Evolutionary conservation across 768 basidiomycete species (phyloP), one percentile per base, ranked within the genome.

Genomic region (Pseudohyphozyma bogoriensis): DNA sequence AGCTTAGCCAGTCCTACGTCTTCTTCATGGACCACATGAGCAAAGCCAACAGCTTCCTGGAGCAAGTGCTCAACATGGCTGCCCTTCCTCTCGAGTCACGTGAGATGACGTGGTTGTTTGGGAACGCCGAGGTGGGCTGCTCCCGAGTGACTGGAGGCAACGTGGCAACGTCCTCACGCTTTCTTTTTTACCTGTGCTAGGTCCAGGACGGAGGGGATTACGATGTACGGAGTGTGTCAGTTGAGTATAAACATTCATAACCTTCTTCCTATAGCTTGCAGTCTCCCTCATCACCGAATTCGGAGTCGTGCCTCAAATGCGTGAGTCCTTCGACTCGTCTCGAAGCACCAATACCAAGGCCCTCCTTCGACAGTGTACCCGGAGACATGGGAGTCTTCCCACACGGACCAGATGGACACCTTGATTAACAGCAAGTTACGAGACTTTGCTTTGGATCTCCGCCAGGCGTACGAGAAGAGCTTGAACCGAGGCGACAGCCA

Each of bases 371-470:
- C 33, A 35, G 59, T 65, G 50, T 71, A 50, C 53, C 68, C 69
- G 35, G 76, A 96, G 74, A 87, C 87, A 0, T 82, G 78, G 56
- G 85, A 89, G 70, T 92, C 89, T 2, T 83, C 85, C 28, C 77
- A 83, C 56, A 86, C 89, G 5, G 69, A 77, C 22, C 81, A 84
- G 4, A 74, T 97, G 63, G 86, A 95, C 74, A 72, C 74, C 11
- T 79, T 97, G 53, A 78, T 97, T 60, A 90, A 89, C 76, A 82
- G 83, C 64, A 92, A 92, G 76, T 83, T 96, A 40, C 84, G 93
- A 63, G 91, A 96, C 75, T 85, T 90, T 73, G 84, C 87, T 8
- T 79, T 95, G 51, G 81, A 84, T 62, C 82, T 97, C 36, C 86
- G 93, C 22, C 46, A 73, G 72, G n/a, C 62, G 61, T 24, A 71